Conservation (phyloP, 1,284 basidiomycete genomes). For the Apiotrichum montevideense region DNA sequence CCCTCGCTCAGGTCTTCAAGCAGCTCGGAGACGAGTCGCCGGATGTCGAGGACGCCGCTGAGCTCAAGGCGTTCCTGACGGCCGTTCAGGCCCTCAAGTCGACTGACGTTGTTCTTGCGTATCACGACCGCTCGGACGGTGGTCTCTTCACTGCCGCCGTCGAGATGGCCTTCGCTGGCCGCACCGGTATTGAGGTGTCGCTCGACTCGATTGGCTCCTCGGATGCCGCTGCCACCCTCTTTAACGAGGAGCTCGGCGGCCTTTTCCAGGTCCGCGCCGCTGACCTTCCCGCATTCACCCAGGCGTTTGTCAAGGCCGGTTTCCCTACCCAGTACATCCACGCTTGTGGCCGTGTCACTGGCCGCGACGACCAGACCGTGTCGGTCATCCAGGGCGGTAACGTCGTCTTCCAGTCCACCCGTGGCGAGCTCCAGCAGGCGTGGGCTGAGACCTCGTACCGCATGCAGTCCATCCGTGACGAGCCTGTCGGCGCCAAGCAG, state of each 20-base stretch:
- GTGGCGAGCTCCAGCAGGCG: slow-evolving; percentile 67
- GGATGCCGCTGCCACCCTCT: slow-evolving; percentile 65
- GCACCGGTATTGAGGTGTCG: slow-evolving; percentile 58
- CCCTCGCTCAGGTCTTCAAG: slow-evolving; percentile 90
- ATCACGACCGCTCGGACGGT: slow-evolving; percentile 97
- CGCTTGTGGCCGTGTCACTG: slow-evolving; percentile 63
- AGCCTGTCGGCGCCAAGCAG: slow-evolving; percentile 67
- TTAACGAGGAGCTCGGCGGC: slow-evolving; percentile 97
- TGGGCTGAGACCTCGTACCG: slow-evolving; percentile 94
- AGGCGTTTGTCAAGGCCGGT: slow-evolving; percentile 60
- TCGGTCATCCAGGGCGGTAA: slow-evolving; percentile 54
- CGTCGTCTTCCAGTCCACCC: slow-evolving; percentile 60
- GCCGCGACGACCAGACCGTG: slow-evolving; percentile 58
- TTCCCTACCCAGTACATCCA: slow-evolving; percentile 71
- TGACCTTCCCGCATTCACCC: slow-evolving; percentile 57
- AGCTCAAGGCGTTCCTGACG: slow-evolving; percentile 75
- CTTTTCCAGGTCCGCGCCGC: slow-evolving; percentile 74
- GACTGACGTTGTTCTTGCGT: slow-evolving; percentile 70
- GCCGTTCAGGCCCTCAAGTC: slow-evolving; percentile 65
- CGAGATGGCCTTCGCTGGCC: slow-evolving; percentile 97
- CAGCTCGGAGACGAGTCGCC: slow-evolving; percentile 73
- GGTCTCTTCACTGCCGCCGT: slow-evolving; percentile 83
- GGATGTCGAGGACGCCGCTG: slow-evolving; percentile 72
- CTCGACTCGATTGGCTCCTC: slow-evolving; percentile 50
- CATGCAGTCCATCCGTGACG: slow-evolving; percentile 86